A percentile compares a stretch with the other conserved stretches of the same genome.
phyloP scores from a whole-genome alignment of 345 rosid species.

The Gossypium arboreum region DNA sequence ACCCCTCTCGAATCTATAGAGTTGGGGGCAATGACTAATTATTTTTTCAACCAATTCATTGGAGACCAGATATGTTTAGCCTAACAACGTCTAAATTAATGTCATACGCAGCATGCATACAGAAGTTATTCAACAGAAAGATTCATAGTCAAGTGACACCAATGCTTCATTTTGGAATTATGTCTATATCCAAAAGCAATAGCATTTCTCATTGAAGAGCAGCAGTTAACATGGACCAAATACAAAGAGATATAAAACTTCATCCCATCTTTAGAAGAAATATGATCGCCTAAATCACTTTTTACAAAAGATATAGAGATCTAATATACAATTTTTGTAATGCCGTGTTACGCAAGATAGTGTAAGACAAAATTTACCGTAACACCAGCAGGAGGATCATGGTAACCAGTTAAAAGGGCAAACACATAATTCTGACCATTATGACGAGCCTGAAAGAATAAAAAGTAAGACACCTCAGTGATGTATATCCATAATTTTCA shows the following conservation, averaged over 20 bases:
- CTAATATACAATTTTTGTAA: background rate
- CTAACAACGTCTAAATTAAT: background rate
- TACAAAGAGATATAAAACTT: background rate
- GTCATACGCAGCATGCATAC: background rate
- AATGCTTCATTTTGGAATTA: background rate
- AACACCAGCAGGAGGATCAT: constrained; percentile 98
- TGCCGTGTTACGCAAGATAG: background rate
- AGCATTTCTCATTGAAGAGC: background rate
- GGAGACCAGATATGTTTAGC: background rate
- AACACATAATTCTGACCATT: constrained; percentile 97
- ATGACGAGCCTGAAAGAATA: constrained; percentile 86
- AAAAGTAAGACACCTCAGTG: constrained; percentile 3
- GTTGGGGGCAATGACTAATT: background rate
- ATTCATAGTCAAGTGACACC: background rate
- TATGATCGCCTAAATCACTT: background rate
- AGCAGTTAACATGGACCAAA: background rate
- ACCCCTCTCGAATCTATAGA: constrained; percentile 82
- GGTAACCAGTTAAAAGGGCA: constrained; percentile 93
- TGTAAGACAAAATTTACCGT: constrained; percentile 37
- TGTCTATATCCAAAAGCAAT: background rate
- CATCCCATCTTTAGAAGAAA: background rate
- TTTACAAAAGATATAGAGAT: background rate
- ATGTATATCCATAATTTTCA: constrained; percentile 7
- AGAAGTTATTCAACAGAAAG: background rate
- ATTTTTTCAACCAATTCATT: background rate